Base-by-base conservation (phyloP, 129 eudicot species). In the Silybum marianum region DNA sequence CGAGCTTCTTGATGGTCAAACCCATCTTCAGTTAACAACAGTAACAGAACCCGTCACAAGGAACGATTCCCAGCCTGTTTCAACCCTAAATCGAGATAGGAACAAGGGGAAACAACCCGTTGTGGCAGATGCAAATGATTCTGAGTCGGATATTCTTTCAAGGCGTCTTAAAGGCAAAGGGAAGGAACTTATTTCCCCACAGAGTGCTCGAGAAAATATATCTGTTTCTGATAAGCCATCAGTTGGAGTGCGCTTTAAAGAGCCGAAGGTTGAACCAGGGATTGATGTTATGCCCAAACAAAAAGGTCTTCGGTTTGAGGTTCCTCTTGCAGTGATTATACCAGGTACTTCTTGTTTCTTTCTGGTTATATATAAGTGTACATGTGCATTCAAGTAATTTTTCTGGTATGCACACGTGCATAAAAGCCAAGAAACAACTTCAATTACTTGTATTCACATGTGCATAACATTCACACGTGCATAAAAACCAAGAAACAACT, bases 71-170 rank as follows among this genome's bases (percentile, higher is more conserved):
- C 84, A 32, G 40, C 72, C 84, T 13, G 77, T 83, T 71, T 70
- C 91, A 4, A 78, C 86, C 51, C 85, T 82, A 60, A 73, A 84
- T 28, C 72, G 38, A 71, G 81, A 26, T 67, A 86, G 77, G 77
- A 91, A 87, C 77, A 88, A 87, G 76, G 89, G 87, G 54, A 88
- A 91, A 79, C 91, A 85, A 78, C 90, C 91, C 54, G 77, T 46
- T 74, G 9, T 51, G 16, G 48, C 75, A 40, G 78, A 63, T 62
- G 69, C 74, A 74, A 65, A 60, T 9, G 85, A 78, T 3, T 38
- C 87, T 2, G 58, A 71, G 40, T 6, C 66, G 1, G 72, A 13
- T 46, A 67, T 86, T 48, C 76, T 72, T 77, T 69, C 79, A 30
- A 67, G 46, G 74, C 75, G 65, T 63, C 83, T 72, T 40, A 83